Base-by-base conservation (phyloP, 2,329 filamentous ascomycete species). In the Alternaria hordeiaustralica region DNA sequence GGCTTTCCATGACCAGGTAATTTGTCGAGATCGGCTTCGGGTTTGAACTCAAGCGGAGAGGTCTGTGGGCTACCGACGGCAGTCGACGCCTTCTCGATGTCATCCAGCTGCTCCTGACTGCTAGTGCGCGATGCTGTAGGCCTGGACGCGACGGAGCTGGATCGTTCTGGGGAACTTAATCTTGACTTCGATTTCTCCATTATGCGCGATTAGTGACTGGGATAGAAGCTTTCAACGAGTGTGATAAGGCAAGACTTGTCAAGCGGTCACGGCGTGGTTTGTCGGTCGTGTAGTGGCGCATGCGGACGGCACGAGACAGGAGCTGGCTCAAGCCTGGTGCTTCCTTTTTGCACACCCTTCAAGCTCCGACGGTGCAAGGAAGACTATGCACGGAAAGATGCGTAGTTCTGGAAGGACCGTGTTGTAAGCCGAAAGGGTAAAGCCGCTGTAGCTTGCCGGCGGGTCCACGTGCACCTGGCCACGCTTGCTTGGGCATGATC, bases 11-110 rank as follows among this genome's bases (percentile, higher is more conserved):
- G 63, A 50, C 63, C 63, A 7, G 73, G 74, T 18, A 70, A 54
- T 50, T 76, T 77, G 51, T 75, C 77, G 49, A 78, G 50, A 55
- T 79, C 75, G 25, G 71, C 68, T 53, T 78, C 76, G 20, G 71
- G 74, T 36, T 73, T 73, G 63, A 78, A 78, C 30, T 78, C 76
- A 67, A 70, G 69, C 51, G 74, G 66, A 15, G 60, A 62, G 18
- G 70, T 54, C 23, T 71, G 65, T 8, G 73, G 74, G 36, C 75
- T 78, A 20, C 64, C 68, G 30, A 71, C 60, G 55, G 68, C 68
- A 43, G 70, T 72, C 53, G 75, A 74, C 25, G 75, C 65, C 53
- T 61, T 70, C 23, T 79, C 75, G 20, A 69, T 61, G 2, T 74
- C 75, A 33, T 75, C 72, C 28, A 60, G 54, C 36, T 72, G 73